Evolutionary conservation across 352 stramenopile species (phyloP).

Genomic region (Phytophthora europaea): DNA sequence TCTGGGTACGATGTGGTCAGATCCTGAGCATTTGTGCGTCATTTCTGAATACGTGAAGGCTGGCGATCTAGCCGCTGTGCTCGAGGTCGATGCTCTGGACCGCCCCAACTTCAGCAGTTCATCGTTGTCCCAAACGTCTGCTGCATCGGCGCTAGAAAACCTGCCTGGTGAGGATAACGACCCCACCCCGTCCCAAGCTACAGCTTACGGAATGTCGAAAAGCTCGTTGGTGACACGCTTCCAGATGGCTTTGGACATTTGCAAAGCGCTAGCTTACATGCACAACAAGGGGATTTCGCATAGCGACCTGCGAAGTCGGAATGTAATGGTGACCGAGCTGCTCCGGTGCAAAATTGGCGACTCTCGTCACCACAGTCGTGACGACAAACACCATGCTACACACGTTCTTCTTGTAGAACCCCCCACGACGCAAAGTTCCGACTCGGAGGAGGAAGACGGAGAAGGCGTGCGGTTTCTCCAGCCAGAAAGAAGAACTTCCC

Average conservation of each 20-base stretch:
- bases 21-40: constrained; percentile 68
- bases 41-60: constrained; percentile 76
- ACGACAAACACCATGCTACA: constrained; percentile 33
- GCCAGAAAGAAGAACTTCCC: constrained; percentile 15
- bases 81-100: constrained; percentile 61
- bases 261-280: constrained; percentile 58
- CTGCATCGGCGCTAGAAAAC: neutral
- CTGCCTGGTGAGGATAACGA: constrained; percentile 18
- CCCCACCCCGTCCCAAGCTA: constrained; percentile 11
- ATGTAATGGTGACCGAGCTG: constrained; percentile 68
- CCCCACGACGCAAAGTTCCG: constrained; percentile 10
- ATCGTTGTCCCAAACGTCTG: constrained; percentile 11
- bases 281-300: constrained; percentile 66
- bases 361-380: constrained; percentile 49
- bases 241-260: constrained; percentile 69
- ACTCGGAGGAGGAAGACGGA: constrained; percentile 41
- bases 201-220: constrained; percentile 36
- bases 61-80: constrained; percentile 64
- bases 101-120: constrained; percentile 34
- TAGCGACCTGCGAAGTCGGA: constrained; percentile 72
- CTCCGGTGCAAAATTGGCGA: constrained; percentile 75
- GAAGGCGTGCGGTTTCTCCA: constrained; percentile 52
- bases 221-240: constrained; percentile 53
- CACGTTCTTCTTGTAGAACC: constrained; percentile 31
- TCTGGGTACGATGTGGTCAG: constrained; percentile 79